Percentiles rank a stretch among this genome's conserved stretches.
Evolutionary conservation across 192 early-diverging fungal species (phyloP).

Genomic region (Pilobolus umbonatus): DNA sequence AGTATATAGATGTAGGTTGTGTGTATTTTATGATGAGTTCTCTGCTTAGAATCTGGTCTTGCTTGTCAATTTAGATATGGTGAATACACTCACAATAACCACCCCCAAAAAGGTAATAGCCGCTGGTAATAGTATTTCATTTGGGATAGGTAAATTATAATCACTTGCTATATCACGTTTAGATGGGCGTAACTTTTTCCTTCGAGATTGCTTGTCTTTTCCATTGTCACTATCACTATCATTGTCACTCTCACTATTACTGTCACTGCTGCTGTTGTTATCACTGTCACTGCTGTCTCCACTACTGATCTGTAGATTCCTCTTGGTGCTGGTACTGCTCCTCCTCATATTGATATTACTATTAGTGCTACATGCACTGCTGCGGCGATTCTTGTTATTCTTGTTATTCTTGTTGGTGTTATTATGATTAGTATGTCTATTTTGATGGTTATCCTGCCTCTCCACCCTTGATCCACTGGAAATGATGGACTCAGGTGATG

Average conservation of each 20-base stretch:
- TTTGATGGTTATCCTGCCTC: not conserved
- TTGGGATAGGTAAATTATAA: constrained; percentile 3
- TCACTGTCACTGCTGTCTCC: not conserved
- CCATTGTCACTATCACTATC: not conserved
- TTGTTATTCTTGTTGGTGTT: not conserved
- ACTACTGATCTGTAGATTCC: no score
- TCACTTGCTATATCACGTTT: not conserved
- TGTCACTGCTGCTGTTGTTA: not conserved
- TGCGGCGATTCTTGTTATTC: not conserved
- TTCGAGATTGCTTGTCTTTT: not conserved
- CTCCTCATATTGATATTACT: not conserved
- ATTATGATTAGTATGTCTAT: no score
- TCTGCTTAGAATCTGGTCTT: constrained; percentile 1
- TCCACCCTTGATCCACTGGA: no score
- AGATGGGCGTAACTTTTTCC: not conserved
- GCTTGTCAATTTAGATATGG: constrained; percentile 20
- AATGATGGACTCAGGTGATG: not conserved
- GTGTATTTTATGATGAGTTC: not conserved
- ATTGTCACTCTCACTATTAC: not conserved
- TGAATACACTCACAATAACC: constrained; percentile 32
- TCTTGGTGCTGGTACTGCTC: no score
- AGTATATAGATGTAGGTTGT: no score
- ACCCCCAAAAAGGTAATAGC: constrained; percentile 33
- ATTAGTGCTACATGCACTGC: no score
- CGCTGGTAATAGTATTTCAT: constrained; percentile 31